Base-by-base conservation (phyloP, 495 filamentous ascomycete species). In the Tuber melanosporum region DNA sequence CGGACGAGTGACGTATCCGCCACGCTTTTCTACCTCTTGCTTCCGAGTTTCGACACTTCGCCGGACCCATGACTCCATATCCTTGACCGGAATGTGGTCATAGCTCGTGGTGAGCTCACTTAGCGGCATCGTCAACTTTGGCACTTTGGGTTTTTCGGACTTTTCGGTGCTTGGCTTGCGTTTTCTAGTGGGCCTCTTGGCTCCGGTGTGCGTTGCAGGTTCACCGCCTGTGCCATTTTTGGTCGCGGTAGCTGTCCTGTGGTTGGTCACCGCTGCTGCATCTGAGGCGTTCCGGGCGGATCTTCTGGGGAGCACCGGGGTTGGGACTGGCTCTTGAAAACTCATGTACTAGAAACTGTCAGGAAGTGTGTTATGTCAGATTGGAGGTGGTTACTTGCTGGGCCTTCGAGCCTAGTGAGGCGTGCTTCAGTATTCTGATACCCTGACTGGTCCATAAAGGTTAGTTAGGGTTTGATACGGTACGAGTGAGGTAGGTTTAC, bases 1-100 rank as follows among this genome's bases (percentile, higher is more conserved):
- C 1, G 95, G 95, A 47, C 95, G 87, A 78, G 94, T 93, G 75
- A 99, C 88, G 80, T 94, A 93, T 5, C 92, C 92, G 17, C 86
- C 87, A 44, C 92, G 91, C 81, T 91, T 89, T 74, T 88, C 88
- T 22, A 93, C 90, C 80, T 96, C 92, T 79, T 87, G 84, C 49
- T 85, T 87, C 72, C 95, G 89, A 9, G 86, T 87, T 70, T 92
- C 90, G 3, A 86, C 84, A 14, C 91, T 86, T 71, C 95, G 88
- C 80, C 91, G 90, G 39, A 97, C 95, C 87, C 91, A 97, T 36
- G 85, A 86, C 74, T 93, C 90, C 87, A 98, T 98, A 84, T 99
- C 90, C 71, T 88, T 88, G 47, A 95, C 83, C 7, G 91, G 89
- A 36, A 92, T 85, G 69, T 90, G 84, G 10, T 86, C 86, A 81